Percentiles rank a stretch among this genome's conserved stretches.
Evolutionary conservation across 805 yeast species (phyloP).

Genomic region (Hanseniaspora opuntiae): DNA sequence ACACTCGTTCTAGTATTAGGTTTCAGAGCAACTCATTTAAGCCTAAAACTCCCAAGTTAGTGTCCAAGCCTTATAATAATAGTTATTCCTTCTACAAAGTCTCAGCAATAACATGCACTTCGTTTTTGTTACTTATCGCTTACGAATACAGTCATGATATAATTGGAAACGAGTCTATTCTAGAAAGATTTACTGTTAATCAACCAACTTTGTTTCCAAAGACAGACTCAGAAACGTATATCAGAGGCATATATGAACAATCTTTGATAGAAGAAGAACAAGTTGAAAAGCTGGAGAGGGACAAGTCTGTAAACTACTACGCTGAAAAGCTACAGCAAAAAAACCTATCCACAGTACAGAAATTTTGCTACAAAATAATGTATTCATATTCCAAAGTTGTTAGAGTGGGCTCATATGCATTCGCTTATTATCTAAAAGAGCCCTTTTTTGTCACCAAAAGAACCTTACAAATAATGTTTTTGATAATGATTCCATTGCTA

Average conservation of each 20-base stretch:
- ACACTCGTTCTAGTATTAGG: not conserved
- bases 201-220: slow-evolving; percentile 3
- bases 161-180: not conserved
- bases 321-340: not conserved
- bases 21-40: not conserved
- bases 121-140: not conserved
- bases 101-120: not conserved
- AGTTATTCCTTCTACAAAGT: slow-evolving; percentile 3
- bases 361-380: not conserved
- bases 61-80: not conserved
- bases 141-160: not conserved
- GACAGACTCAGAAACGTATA: not conserved
- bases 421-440: slow-evolving; percentile 32
- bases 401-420: not conserved
- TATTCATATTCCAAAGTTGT: not conserved
- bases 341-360: not conserved
- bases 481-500: slow-evolving; percentile 1
- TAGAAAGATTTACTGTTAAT: not conserved
- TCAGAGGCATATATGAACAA: slow-evolving; percentile 2
- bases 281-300: not conserved
- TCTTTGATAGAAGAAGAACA: slow-evolving; percentile 3
- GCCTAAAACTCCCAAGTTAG: not conserved
- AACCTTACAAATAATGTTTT: slow-evolving; percentile 4
- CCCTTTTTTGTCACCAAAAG: slow-evolving; percentile 46
- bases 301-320: not conserved